A percentile compares a stretch with the other conserved stretches of the same genome.
phyloP scores from a whole-genome alignment of 2,329 filamentous ascomycete species.

The Aspergillus uvarum region DNA sequence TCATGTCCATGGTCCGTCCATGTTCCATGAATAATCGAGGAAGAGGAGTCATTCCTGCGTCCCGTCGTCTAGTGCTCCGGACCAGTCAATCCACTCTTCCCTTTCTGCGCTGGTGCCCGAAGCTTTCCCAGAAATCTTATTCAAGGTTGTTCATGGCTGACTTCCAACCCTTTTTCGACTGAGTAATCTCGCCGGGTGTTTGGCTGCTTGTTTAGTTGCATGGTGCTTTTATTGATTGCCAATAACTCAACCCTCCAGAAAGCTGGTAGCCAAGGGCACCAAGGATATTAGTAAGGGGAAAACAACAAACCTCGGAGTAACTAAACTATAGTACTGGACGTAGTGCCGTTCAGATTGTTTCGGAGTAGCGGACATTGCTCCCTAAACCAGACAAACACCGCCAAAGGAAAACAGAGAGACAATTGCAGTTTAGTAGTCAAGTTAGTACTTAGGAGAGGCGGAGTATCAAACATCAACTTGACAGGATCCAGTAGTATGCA shows the following conservation, averaged over 20 bases:
- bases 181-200: background rate
- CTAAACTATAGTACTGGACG: background rate
- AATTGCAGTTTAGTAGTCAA: too few relatives aligned
- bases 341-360: background rate
- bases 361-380: background rate
- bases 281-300: background rate
- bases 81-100: slow-evolving; percentile 8
- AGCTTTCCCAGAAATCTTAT: slow-evolving; percentile 3
- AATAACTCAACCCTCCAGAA: background rate
- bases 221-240: background rate
- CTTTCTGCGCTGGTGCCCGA: slow-evolving; percentile 19
- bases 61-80: slow-evolving; percentile 5
- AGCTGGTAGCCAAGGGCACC: background rate
- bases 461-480: background rate
- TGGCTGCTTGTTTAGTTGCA: background rate
- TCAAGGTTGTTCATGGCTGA: background rate
- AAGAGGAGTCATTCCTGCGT: background rate
- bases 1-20: background rate
- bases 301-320: background rate
- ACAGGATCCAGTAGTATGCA: background rate
- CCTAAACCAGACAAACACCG: background rate
- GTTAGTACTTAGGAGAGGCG: background rate
- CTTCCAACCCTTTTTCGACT: background rate
- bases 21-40: too few relatives aligned
- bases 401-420: background rate